Evolutionary conservation across 2,329 filamentous ascomycete species (phyloP), one percentile per base, ranked within the genome.

Genomic region (Fusarium siculi): DNA sequence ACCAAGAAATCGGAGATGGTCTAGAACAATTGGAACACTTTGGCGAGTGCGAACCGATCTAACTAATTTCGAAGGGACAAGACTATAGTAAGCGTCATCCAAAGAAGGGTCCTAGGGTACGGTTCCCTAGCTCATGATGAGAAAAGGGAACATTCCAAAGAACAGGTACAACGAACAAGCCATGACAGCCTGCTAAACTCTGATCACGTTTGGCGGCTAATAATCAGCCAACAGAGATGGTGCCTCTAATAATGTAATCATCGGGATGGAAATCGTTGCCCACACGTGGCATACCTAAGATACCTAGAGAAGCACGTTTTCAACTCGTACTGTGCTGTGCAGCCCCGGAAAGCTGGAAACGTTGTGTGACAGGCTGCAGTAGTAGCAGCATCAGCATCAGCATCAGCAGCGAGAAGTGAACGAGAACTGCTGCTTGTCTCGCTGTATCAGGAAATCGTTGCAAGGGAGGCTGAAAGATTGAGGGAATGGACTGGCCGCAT

Each of bases 1-100:
- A 73, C 57, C 57, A 66, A 71, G 30, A 49, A 39, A 43, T 50
- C 32, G 47, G 52, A 52, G 28, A n/a, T 34, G 52, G 70, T 70
- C 70, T 59, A 62, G 65, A 68, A 70, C 56, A 36, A 67, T 30
- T 67, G 21, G 53, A 63, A 71, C 43, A 50, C 25, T 49, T 52
- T 54, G 12, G 46, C 62, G 64, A 63, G 50, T 68, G 63, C 64
- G 65, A 68, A 19, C 19, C 43, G 42, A 25, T 11, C 55, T 68
- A 63, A 52, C 62, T 28, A 19, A 28, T 67, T 40, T 60, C 44
- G 34, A 66, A 21, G 62, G 53, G 39, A 68, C 36, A 47, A 67
- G 39, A 23, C 49, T 15, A 28, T 15, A 54, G 34, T 58, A 71
- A 44, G 67, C 67, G 67, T 71, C 67, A 71, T 71, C 23, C 21